Evolutionary conservation across 106 monocot genomes (phyloP), one percentile per base, ranked within the genome.

Genomic region (Acanthochlamys bracteata): DNA sequence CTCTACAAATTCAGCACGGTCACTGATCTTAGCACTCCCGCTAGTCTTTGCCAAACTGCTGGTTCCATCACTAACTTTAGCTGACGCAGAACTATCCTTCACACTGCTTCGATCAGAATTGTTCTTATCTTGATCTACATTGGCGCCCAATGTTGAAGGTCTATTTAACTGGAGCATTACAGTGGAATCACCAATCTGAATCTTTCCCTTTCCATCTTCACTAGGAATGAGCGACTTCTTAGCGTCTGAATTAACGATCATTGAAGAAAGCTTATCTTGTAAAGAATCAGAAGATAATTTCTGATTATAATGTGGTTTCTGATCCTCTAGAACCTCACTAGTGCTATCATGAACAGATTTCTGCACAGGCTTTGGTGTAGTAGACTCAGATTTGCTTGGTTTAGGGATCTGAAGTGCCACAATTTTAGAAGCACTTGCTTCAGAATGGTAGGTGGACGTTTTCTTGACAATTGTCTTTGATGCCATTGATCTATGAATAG

Each of bases 1-100:
- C 55, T 67, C 67, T 9, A 67, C 53, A 42, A 55, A 67, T 7
- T 67, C 67, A 55, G 11, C 67, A 14, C 67, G 67, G 39, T 67
- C 67, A 21, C 33, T 67, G 25, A 40, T 56, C 55, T 67, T 67
- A 26, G 55, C 56, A 25, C 40, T 67, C 39, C 67, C 53, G 40
- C 67, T 55, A 14, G 67, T 41, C 39, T 67, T 55, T 40, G 54
- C 55, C 20, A 67, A 19, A 23, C 24, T 27, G 25, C 53, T 66
- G 12, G 66, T 56, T 21, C 55, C 67, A 55, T 55, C 55, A 67
- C 67, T 55, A 55, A 41, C 55, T 23, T 67, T 55, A 55, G 67
- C 67, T 4, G 67, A 67, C 41, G 41, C 55, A 4, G 56, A 56
- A 21, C 41, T 67, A 67, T 67, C 67, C 20, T 55, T 67, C 20